Evolutionary conservation across 345 rosid species (phyloP), one percentile per base, ranked within the genome.

Genomic region (Camelina hispida): DNA sequence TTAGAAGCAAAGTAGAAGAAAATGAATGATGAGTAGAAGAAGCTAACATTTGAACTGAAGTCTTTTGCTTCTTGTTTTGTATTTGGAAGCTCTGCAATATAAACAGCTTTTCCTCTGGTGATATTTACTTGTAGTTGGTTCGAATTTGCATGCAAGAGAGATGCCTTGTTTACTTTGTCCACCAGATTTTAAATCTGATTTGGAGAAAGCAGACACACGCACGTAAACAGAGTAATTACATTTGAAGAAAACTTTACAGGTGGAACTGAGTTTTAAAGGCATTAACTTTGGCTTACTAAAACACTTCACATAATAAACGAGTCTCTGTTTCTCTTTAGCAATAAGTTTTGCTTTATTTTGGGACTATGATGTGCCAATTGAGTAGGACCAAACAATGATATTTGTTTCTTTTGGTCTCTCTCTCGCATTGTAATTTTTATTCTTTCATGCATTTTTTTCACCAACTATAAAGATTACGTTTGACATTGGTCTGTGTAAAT

Each of bases 81-180:
- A 68, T 42, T 28, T 40, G 56, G 69, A 75, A 75, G 18, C 44
- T 58, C 9, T 66, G 44, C 73, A 68, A 42, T 42, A 48, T 10
- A 22, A 66, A 35, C 66, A 23, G 40, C 30, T 40, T 4, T 63
- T 58, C 2, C 42, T 14, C 47, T 50, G 20, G 34, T 46, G 6
- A 5, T 11, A 34, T 35, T 30, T 34, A 17, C 13, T 28, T 32
- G 11, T 72, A 15, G 17, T 55, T 20, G 37, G 64, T 56, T 65
- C 56, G 32, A 65, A 23, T 73, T 63, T 54, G 64, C 69, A 30
- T 18, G 46, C 43, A 42, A 4, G 47, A 52, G 61, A 30, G 52
- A 47, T 60, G 28, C 32, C 20, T 9, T 42, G 15, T 42, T 42
- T 44, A 44, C 17, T 20, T 16, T n/a, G 22, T 20, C 35, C 40